These are phyloP conservation scores for Phytopythium delawarense DNA, from an alignment of 352 stramenopile genomes.

Conservation along the genomic window DNA sequence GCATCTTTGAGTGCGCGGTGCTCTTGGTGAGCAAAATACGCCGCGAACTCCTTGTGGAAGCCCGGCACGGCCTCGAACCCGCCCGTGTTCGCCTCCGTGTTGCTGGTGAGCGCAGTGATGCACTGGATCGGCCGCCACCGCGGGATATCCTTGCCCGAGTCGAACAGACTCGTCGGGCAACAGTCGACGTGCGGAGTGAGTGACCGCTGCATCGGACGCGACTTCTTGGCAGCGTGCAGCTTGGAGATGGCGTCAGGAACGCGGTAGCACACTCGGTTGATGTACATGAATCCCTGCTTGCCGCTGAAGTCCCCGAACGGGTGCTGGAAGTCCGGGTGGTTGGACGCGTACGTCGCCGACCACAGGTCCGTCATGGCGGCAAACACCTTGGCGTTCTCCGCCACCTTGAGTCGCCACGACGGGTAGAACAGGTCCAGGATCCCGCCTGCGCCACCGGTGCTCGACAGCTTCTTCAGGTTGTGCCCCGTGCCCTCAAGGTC, in stretches of 20 bases:
- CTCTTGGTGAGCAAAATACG: slow-evolving; percentile 41
- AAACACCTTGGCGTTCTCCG: slow-evolving; percentile 67
- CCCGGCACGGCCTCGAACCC: slow-evolving; percentile 84
- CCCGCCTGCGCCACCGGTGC: slow-evolving; percentile 80
- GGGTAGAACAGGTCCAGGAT: slow-evolving; percentile 90
- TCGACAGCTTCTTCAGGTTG: slow-evolving; percentile 80
- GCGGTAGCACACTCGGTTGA: slow-evolving; percentile 84
- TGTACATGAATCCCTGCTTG: slow-evolving; percentile 82
- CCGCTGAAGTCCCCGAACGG: slow-evolving; percentile 67
- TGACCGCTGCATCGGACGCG: slow-evolving; percentile 77
- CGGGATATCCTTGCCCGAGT: slow-evolving; percentile 63
- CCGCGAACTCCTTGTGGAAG: slow-evolving; percentile 84
- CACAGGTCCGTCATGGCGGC: slow-evolving; percentile 83
- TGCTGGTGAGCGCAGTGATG: slow-evolving; percentile 81
- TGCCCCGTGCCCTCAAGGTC: slow-evolving; percentile 59
- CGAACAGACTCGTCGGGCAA: slow-evolving; percentile 71
- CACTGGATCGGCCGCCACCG: slow-evolving; percentile 88
- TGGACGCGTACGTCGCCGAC: slow-evolving; percentile 65
- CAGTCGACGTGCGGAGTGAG: slow-evolving; percentile 88
- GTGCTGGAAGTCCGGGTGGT: slow-evolving; percentile 58
- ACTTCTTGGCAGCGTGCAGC: slow-evolving; percentile 59
- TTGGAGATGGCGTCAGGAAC: slow-evolving; percentile 65
- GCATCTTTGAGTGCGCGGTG: slow-evolving; percentile 11
- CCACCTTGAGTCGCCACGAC: slow-evolving; percentile 79
- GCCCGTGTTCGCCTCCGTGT: slow-evolving; percentile 57